Evolutionary conservation across 2,329 filamentous ascomycete species (phyloP), one percentile per base, ranked within the genome.

Genomic region (Botryotinia calthae): DNA sequence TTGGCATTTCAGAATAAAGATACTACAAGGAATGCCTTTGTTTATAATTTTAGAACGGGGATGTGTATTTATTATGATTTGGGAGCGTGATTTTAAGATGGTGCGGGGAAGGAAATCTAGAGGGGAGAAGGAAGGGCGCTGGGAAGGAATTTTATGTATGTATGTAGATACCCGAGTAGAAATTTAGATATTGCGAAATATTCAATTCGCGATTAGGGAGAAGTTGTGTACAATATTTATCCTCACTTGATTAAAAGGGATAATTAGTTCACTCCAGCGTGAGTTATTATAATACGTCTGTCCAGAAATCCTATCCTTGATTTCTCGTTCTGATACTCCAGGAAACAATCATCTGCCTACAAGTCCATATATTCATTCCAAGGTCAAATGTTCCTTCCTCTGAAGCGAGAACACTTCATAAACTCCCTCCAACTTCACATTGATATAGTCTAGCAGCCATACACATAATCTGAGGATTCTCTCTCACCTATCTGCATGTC

Each of bases 21-120:
- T 6, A 87, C 86, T 14, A 86, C 87, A 37, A 87, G 88, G 64
- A 93, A 95, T 80, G 92, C 93, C 18, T 97, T 97, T 82, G 88
- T 98, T 70, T 97, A 97, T 83, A 97, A 97, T 79, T 97, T 97
- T 78, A 86, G 94, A 74, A 97, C 93, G 16, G 93, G 92, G 0
- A 91, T 87, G 73, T 95, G 93, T 81, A 87, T 97, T 68, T 93
- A 95, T 80, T 97, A 97, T 82, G 94, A 97, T 82, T 82, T 98
- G 61, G 84, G 84, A 34, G 78, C 78, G 42, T 81, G 74, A 78
- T 61, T 20, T 46, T 61, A 20, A 61, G 31, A 56, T 4, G 22
- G 3, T 25, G n/a, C 10, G 10, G 1, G 66, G 28, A 28, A 14
- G 16, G 28, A 20, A 16, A 44, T 28, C n/a, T 37, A 37, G 31